Evolutionary conservation across 202 grass and related monocot species (phyloP), one percentile per base, ranked within the genome.

Genomic region (Digitaria exilis): DNA sequence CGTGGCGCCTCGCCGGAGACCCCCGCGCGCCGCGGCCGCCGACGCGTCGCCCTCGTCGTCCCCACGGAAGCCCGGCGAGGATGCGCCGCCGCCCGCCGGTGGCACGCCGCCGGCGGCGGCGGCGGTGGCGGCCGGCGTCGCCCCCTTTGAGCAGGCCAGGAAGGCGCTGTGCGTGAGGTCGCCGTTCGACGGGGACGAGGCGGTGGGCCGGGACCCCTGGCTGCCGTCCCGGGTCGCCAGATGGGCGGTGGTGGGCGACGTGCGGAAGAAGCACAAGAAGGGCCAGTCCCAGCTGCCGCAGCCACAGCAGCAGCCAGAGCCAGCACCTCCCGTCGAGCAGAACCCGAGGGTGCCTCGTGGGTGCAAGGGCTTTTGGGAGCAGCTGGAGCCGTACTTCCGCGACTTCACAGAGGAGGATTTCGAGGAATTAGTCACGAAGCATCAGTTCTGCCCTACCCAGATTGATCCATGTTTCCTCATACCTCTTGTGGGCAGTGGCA

Each of bases 131-230:
- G 69, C 25, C 69, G 75, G 80, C 89, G 65, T 92, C 78, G 63
- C 77, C 65, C 58, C 80, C 0, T 80, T 68, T 56, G 84, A 85
- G 65, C 97, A 99, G 93, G 97, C 89, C 30, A 73, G 79, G 56
- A 99, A 99, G 93, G 89, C 86, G 2, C 88, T 99, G 22, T 87
- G 88, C 10, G 67, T 91, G 48, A 89, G 89, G 8, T 96, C 87
- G 73, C 97, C 96, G 52, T 99, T 94, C 51, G 97, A 99, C 6
- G 79, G 67, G 58, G 97, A 99, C 24, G 93, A 94, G 75, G 88
- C 88, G 7, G 80, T 72, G 0, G 71, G 19, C 37, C 80, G 90
- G 74, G 88, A 86, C 30, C 81, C 91, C 39, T 76, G 63, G 73
- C 88, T 99, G 7, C 93, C 97, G 9, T 9, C 88, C 2, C 85